Base-by-base conservation (phyloP, 2,329 filamentous ascomycete species). In the Graphium sp. region DNA sequence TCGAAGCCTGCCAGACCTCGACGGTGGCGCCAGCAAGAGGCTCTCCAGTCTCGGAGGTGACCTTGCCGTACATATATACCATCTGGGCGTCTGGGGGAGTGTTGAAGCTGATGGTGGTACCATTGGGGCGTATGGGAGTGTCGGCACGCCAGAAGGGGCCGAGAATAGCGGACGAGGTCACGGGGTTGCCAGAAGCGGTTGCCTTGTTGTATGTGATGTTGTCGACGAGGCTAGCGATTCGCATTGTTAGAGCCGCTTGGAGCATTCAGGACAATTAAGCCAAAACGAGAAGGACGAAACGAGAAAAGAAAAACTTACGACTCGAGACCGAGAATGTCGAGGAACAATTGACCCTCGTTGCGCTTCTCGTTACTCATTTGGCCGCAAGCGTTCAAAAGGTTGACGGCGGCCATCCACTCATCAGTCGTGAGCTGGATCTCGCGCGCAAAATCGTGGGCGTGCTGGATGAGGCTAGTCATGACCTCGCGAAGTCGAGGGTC, bases 81-180 rank as follows among this genome's bases (percentile, higher is more conserved):
- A 72, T n/a, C 10, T 29, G 10, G 4, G 13, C 28, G 20, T 29
- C 28, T n/a, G 15, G 33, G 5, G 65, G 63, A 36, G 56, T 58
- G 35, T 62, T 47, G 32, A 54, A 55, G 13, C 74, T 14, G 36
- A 89, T 81, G 40, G 59, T 73, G 25, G 61, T 66, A 28, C 78
- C 82, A 43, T 78, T 78, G n/a, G 69, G 53, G 26, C 74, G 65
- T 33, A 65, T 53, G 5, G 82, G 81, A 0, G 81, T 71, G 39
- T 84, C 65, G 24, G 70, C 62, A 5, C 80, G 66, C 68, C 80
- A 91, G 55, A 92, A 92, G 2, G 83, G 83, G 0, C 83, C 83
- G 1, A 92, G 65, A 38, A 92, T 83, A 22, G 82, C 73, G 4
- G 78, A 79, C 3, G 79, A 68, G 5, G 81, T 89, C 8, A 72